Conservation (phyloP, 75 land plant genomes). For the Pseudotsuga menziesii region DNA sequence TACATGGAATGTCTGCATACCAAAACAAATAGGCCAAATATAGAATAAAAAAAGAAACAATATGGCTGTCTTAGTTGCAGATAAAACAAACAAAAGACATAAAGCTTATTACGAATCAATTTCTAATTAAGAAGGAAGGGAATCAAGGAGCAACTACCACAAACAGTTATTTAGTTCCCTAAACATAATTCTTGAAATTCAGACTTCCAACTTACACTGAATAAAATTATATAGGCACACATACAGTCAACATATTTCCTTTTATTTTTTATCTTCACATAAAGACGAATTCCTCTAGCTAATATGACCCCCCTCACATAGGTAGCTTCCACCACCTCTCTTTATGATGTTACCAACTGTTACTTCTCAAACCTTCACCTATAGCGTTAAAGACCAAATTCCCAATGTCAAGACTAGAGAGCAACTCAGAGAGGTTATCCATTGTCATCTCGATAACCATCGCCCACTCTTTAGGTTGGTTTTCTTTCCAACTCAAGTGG, state of each 20-base stretch:
- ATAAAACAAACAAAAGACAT: not conserved
- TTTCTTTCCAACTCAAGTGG: too few relatives aligned
- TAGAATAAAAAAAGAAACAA: not conserved
- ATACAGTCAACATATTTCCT: not conserved
- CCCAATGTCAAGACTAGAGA: too few relatives aligned
- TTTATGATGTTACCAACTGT: too few relatives aligned
- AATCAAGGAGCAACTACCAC: not conserved
- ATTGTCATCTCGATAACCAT: too few relatives aligned
- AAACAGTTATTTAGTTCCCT: not conserved
- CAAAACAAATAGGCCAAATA: constrained; percentile 3
- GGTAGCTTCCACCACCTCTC: too few relatives aligned
- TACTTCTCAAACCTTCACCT: too few relatives aligned
- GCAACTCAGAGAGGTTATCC: too few relatives aligned
- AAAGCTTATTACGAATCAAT: not conserved
- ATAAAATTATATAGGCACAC: not conserved
- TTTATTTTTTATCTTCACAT: not conserved
- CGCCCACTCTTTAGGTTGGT: too few relatives aligned
- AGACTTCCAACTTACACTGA: not conserved
- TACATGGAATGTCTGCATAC: constrained; percentile 76
- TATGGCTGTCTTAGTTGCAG: not conserved
- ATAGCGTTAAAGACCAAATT: too few relatives aligned
- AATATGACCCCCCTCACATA: too few relatives aligned
- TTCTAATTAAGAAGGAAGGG: not conserved
- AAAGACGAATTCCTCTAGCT: too few relatives aligned
- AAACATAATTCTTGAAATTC: not conserved